These are phyloP conservation scores for Clavulina sp. DNA, from an alignment of 768 basidiomycete genomes.

Conservation along the genomic window DNA sequence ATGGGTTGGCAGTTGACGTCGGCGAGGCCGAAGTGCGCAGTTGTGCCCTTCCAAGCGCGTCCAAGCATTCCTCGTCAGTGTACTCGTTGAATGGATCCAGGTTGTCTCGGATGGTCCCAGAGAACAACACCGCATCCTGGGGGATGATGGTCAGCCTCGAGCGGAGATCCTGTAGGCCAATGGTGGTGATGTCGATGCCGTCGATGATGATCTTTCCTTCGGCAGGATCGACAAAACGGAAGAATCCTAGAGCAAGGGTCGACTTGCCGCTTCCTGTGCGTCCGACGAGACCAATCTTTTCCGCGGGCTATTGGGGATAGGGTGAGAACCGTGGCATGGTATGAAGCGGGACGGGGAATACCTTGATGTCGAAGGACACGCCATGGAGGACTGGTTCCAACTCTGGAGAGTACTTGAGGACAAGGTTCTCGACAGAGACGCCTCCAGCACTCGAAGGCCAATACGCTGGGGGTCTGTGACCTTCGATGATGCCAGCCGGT, in stretches of 20 bases:
- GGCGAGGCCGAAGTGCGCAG: constrained; percentile 37
- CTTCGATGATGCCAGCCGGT: constrained; percentile 57
- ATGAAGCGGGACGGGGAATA: neutral
- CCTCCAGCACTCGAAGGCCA: constrained; percentile 68
- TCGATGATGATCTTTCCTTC: constrained; percentile 65
- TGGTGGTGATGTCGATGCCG: constrained; percentile 72
- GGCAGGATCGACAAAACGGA: constrained; percentile 70
- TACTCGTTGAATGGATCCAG: constrained; percentile 41
- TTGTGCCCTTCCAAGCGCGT: constrained; percentile 67
- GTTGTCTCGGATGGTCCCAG: constrained; percentile 42
- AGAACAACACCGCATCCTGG: constrained; percentile 37
- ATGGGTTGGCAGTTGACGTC: no score
- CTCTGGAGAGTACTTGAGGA: constrained; percentile 30
- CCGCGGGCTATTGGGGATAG: constrained; percentile 50
- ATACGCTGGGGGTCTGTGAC: constrained; percentile 66
- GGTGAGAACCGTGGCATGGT: constrained; percentile 60
- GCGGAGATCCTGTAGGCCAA: constrained; percentile 72
- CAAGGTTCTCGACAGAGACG: constrained; percentile 54
- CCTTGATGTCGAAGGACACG: no score
- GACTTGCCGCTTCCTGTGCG: constrained; percentile 42
- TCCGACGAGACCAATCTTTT: constrained; percentile 65
- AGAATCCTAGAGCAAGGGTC: constrained; percentile 69
- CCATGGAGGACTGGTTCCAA: constrained; percentile 15
- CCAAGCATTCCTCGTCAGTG: constrained; percentile 58
- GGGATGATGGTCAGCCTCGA: constrained; percentile 31